Percentiles rank a stretch among this genome's conserved stretches.
Evolutionary conservation across 139 green algal species (phyloP).

Genomic region (Tetratostichococcus sp.): DNA sequence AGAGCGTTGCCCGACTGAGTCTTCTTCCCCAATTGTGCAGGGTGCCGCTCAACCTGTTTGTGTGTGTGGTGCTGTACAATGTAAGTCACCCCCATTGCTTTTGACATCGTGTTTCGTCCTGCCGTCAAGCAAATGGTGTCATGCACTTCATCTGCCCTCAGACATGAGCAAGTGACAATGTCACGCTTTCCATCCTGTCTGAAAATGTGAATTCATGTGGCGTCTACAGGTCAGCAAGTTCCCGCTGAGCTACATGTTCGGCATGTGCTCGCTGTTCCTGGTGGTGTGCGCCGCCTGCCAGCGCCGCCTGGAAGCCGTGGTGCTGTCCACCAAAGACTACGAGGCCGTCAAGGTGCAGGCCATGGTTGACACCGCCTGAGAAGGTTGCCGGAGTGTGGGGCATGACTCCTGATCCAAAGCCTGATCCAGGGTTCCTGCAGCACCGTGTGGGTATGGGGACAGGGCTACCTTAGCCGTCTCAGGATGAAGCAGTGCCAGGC

Average conservation of each 20-base stretch:
- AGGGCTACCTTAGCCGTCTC: too few species aligned
- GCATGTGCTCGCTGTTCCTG: constrained; percentile 87
- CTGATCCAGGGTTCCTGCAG: too few species aligned
- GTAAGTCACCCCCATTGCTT: constrained; percentile 42
- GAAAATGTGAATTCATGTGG: background rate
- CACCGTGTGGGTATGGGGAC: too few species aligned
- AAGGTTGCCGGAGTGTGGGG: too few species aligned
- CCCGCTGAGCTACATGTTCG: constrained; percentile 86
- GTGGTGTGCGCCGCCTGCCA: constrained; percentile 50
- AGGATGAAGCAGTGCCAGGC: too few species aligned
- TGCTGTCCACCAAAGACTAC: background rate
- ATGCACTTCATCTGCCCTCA: too few species aligned
- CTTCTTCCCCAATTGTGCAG: background rate
- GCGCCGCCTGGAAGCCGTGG: constrained; percentile 11
- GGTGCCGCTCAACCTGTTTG: constrained; percentile 95
- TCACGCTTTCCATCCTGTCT: background rate
- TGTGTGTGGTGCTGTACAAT: constrained; percentile 94
- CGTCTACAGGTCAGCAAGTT: constrained; percentile 74
- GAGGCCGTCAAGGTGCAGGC: background rate
- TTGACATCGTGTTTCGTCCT: background rate
- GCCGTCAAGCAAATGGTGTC: too few species aligned
- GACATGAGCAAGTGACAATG: too few species aligned
- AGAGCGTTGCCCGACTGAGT: background rate
- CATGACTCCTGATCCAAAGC: too few species aligned
- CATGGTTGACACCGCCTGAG: background rate